Evolutionary conservation across 768 basidiomycete genomes (phyloP), one percentile per base, ranked within the genome.

Genomic region (Lactarius sp.): DNA sequence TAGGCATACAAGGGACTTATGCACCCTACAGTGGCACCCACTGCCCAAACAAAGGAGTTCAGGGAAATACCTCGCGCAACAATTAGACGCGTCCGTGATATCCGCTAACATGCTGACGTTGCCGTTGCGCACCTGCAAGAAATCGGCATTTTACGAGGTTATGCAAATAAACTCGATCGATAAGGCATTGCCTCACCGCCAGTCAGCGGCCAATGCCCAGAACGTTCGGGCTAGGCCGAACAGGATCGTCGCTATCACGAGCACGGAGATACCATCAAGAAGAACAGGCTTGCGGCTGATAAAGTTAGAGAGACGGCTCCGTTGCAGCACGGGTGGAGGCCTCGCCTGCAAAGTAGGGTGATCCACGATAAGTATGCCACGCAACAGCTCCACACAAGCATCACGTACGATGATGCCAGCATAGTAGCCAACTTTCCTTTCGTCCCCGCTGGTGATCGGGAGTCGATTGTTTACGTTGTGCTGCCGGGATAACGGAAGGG

Each of bases 41-140:
- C 36, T 7, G 59, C 62, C 62, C 66, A 64, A 22, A 73, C 67
- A 0, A 78, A 62, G 6, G 78, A 76, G 31, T 79, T 56, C 12
- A 74, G 59, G 3, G 74, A 68, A 34, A 77, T 74, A 0, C 70
- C 79, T 52, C 75, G 72, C 13, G 79, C 77, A 52, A 80, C 77
- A 68, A 68, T 87, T 87, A 0, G 82, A 80, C 0, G 79, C 73
- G 67, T 87, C 85, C 0, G 85, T 85, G 37, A 88, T 71, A 60
- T 88, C 86, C 0, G 80, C 85, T 75, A 88, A 78, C 68, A 84
- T 60, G 4, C 52, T 47, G 13, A 52, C 44, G 22, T 60, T 60
- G 16, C 41, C 60, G 12, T 60, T 60, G 42, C 33, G 52, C 52
- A 18, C 60, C 60, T 53, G 52, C 44, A 61, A 56, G 50, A 10